phyloP scores from a whole-genome alignment of 106 monocot species.

The Allium sativum region DNA sequence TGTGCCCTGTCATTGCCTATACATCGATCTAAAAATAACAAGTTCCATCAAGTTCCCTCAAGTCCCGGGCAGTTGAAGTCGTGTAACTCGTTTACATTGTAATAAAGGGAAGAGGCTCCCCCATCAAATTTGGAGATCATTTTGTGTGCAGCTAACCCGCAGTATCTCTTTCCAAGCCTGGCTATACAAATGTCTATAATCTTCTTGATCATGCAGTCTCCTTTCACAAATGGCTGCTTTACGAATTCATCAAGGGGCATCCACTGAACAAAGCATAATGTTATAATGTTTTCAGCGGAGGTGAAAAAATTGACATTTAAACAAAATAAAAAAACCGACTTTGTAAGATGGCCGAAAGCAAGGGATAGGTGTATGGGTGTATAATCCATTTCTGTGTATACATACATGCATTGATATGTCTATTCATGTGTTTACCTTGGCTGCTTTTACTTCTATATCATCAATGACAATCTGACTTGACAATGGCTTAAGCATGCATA shows the following conservation, averaged over 20 bases:
- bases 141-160: slow-evolving; percentile 57
- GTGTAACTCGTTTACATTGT: slow-evolving; percentile 44
- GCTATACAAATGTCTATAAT: slow-evolving; percentile 83
- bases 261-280: slow-evolving; percentile 39
- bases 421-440: slow-evolving; percentile 49
- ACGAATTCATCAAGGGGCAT: slow-evolving; percentile 77
- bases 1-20: too few relatives aligned
- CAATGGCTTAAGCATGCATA: slow-evolving; percentile 79
- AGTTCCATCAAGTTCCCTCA: neutral
- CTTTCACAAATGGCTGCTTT: slow-evolving; percentile 60
- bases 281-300: too few relatives aligned
- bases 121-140: slow-evolving; percentile 73
- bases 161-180: slow-evolving; percentile 55
- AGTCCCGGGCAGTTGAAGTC: slow-evolving; percentile 32
- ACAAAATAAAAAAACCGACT: too few relatives aligned
- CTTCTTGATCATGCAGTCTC: slow-evolving; percentile 71
- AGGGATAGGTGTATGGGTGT: too few relatives aligned
- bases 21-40: too few relatives aligned
- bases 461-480: slow-evolving; percentile 61
- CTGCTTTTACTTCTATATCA: slow-evolving; percentile 71
- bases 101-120: slow-evolving; percentile 65
- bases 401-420: neutral
- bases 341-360: too few relatives aligned
- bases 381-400: too few relatives aligned
- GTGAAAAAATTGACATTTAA: too few relatives aligned